Percentiles rank a stretch among this genome's conserved stretches.
Conservation (phyloP, 768 basidiomycete species). For the Lactifluus subvellereus region DNA sequence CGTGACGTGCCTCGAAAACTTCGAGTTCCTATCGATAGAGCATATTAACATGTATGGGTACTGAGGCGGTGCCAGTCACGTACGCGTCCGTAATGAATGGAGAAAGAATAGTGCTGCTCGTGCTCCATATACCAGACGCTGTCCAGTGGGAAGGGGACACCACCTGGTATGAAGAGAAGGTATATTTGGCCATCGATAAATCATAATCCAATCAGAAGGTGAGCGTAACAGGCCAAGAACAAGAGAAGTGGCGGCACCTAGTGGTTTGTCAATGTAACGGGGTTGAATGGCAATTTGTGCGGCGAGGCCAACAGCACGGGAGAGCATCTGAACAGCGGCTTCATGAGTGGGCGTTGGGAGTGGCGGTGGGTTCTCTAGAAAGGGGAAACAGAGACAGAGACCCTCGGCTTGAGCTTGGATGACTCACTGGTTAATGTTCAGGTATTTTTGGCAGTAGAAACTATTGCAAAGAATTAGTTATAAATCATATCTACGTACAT, state of each 20-base stretch:
- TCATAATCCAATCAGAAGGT: not conserved
- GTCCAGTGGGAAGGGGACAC: slow-evolving; percentile 59
- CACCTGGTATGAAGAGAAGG: slow-evolving; percentile 57
- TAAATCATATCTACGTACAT: no score
- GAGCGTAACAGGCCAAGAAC: not conserved
- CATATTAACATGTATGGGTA: slow-evolving; percentile 5
- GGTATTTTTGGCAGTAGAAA: not conserved
- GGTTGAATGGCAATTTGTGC: slow-evolving; percentile 59
- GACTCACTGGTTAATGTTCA: not conserved
- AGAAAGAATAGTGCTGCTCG: slow-evolving; percentile 55
- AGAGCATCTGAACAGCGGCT: slow-evolving; percentile 52
- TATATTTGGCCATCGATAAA: slow-evolving; percentile 55
- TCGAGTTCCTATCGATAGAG: slow-evolving; percentile 59
- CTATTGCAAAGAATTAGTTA: no score
- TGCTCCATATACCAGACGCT: slow-evolving; percentile 73
- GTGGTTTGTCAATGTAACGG: slow-evolving; percentile 73
- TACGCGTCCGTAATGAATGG: slow-evolving; percentile 49
- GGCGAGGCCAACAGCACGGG: slow-evolving; percentile 53
- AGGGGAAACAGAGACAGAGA: slow-evolving; percentile 51
- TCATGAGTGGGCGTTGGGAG: slow-evolving; percentile 54
- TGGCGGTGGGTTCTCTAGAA: slow-evolving; percentile 56
- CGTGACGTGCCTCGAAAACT: slow-evolving; percentile 64
- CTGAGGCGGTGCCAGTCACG: slow-evolving; percentile 27
- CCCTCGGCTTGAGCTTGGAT: slow-evolving; percentile 43
- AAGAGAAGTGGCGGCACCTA: slow-evolving; percentile 38